phyloP scores from a whole-genome alignment of 2,329 filamentous ascomycete genomes.

The Lachnum nothofagi region DNA sequence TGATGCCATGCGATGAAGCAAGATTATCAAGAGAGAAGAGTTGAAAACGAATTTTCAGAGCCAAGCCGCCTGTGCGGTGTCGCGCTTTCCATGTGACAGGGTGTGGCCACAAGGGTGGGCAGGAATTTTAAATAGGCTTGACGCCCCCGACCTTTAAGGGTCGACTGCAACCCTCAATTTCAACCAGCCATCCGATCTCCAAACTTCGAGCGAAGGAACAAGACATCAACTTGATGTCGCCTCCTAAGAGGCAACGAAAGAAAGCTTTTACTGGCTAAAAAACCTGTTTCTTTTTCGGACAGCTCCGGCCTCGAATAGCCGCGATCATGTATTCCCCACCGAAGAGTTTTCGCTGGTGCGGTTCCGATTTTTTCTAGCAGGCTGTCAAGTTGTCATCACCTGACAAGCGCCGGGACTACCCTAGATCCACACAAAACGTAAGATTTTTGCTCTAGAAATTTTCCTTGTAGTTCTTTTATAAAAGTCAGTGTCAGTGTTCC shows the following conservation, averaged over 20 bases:
- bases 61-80: no score
- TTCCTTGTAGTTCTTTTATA: background rate
- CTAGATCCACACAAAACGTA: background rate
- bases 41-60: no score
- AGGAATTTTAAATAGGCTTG: background rate
- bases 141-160: background rate
- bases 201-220: background rate
- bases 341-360: background rate
- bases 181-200: background rate
- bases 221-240: background rate
- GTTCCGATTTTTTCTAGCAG: background rate
- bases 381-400: background rate
- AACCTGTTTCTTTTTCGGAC: background rate
- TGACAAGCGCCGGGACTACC: background rate
- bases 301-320: slow-evolving; percentile 3
- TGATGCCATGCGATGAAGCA: no score
- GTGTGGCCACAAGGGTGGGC: no score
- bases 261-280: no score
- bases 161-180: background rate
- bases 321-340: background rate
- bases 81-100: no score
- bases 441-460: background rate
- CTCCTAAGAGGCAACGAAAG: background rate
- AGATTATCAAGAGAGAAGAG: no score
- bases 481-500: background rate